phyloP scores from a whole-genome alignment of 2,329 filamentous ascomycete genomes.

The Beauveria bassiana region DNA sequence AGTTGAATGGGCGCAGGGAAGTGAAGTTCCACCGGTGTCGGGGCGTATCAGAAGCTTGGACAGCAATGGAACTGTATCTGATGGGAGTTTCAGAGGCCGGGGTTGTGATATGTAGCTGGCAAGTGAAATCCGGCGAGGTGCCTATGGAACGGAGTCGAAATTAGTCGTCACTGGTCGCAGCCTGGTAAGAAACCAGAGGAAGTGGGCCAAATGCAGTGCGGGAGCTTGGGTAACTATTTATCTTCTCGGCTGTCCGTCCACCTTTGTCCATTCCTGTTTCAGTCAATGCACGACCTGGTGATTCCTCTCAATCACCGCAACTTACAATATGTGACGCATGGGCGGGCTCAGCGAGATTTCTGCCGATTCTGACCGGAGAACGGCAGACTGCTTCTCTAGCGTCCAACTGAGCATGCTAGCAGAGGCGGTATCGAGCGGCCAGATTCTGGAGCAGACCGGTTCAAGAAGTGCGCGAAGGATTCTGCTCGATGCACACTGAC shows the following conservation, averaged over 20 bases:
- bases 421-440: not conserved
- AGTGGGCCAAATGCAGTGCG: conserved; percentile 4
- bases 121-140: not conserved
- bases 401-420: not conserved
- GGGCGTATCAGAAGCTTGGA: not conserved
- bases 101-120: conserved; percentile 2
- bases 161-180: conserved; percentile 9
- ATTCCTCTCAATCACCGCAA: not conserved
- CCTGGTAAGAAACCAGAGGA: conserved; percentile 1
- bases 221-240: conserved; percentile 1
- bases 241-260: not conserved
- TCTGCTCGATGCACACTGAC: not conserved
- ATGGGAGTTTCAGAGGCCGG: not conserved
- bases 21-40: not conserved
- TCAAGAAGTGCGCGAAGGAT: not conserved
- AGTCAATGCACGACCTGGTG: not conserved
- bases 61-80: not conserved
- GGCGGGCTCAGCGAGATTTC: not conserved
- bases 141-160: conserved; percentile 11
- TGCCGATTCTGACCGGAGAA: not conserved
- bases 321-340: not conserved
- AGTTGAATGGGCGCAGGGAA: not conserved
- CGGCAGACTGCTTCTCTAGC: not conserved
- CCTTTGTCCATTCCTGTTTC: not conserved
- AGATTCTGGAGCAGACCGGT: not conserved